Conservation (phyloP, 345 rosid genomes). For the Balakata baccata region DNA sequence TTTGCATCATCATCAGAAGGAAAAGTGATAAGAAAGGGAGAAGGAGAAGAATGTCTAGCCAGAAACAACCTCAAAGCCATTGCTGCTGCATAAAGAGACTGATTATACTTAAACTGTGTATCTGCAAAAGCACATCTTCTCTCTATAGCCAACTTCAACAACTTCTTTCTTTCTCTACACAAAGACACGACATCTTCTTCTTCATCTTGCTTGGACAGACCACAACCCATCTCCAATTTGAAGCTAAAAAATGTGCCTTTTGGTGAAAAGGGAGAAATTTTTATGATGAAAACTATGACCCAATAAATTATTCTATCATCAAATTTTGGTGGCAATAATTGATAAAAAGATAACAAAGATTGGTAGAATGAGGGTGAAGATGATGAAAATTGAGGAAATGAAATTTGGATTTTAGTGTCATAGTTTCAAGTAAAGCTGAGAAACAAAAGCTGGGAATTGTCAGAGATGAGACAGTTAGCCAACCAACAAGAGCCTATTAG, state of each 20-base stretch:
- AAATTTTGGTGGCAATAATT: too few species aligned
- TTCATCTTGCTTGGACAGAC: conserved; percentile 30
- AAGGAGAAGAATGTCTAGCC: conserved; percentile 38
- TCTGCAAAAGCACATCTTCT: conserved; percentile 38
- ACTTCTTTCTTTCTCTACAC: conserved; percentile 39
- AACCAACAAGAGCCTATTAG: not conserved
- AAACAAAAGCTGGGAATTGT: not conserved
- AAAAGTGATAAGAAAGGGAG: conserved; percentile 38
- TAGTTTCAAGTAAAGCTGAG: conserved; percentile 2
- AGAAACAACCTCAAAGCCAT: conserved; percentile 39
- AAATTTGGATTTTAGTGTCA: not conserved
- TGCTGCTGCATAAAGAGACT: conserved; percentile 37
- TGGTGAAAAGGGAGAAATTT: not conserved
- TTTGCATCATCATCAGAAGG: conserved; percentile 14
- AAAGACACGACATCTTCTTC: conserved; percentile 30
- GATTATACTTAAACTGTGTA: conserved; percentile 42
- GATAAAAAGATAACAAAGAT: too few species aligned
- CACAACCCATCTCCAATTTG: conserved; percentile 34
- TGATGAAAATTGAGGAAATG: conserved; percentile 9
- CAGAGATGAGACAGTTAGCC: not conserved
- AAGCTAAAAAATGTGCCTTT: not conserved
- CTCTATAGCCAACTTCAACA: conserved; percentile 36
- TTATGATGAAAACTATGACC: not conserved
- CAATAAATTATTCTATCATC: too few species aligned
- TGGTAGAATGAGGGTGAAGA: conserved; percentile 19